A percentile compares a stretch with the other conserved stretches of the same genome.
Conservation (phyloP, 2,329 filamentous ascomycete genomes). For the Venturia pyrina region DNA sequence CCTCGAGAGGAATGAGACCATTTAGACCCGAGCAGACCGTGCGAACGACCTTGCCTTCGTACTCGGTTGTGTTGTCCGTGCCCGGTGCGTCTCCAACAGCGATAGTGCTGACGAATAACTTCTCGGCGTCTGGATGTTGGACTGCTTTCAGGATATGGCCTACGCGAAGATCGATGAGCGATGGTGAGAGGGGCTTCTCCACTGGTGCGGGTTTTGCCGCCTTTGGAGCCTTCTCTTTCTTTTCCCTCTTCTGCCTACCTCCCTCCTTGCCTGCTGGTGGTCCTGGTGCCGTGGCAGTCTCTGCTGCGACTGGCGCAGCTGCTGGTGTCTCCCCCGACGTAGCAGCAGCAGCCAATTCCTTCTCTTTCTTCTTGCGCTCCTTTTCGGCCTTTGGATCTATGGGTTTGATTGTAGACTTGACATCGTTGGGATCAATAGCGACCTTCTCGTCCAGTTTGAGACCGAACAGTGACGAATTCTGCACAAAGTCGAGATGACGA, state of each 20-base stretch:
- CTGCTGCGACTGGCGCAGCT: constrained; percentile 37
- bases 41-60: constrained; percentile 81
- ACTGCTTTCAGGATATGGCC: constrained; percentile 95
- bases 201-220: constrained; percentile 49
- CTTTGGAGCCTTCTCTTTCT: constrained; percentile 82
- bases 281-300: constrained; percentile 26
- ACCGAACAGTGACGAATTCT: constrained; percentile 67
- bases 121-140: constrained; percentile 94
- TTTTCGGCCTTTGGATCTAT: constrained; percentile 92
- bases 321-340: constrained; percentile 34
- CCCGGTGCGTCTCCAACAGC: constrained; percentile 82
- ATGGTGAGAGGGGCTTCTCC: constrained; percentile 69
- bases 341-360: constrained; percentile 54
- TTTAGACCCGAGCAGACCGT: constrained; percentile 97
- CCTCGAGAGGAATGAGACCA: constrained; percentile 80
- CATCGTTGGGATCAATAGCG: constrained; percentile 64
- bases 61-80: constrained; percentile 80
- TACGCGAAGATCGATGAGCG: constrained; percentile 87
- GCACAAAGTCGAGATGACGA: constrained; percentile 85
- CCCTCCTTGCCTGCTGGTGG: constrained; percentile 27
- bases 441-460: constrained; percentile 70
- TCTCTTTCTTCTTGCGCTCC: constrained; percentile 93
- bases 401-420: constrained; percentile 80
- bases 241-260: constrained; percentile 66
- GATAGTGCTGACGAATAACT: constrained; percentile 89